phyloP scores from a whole-genome alignment of 257 asterid genomes.

The Rhazya stricta region DNA sequence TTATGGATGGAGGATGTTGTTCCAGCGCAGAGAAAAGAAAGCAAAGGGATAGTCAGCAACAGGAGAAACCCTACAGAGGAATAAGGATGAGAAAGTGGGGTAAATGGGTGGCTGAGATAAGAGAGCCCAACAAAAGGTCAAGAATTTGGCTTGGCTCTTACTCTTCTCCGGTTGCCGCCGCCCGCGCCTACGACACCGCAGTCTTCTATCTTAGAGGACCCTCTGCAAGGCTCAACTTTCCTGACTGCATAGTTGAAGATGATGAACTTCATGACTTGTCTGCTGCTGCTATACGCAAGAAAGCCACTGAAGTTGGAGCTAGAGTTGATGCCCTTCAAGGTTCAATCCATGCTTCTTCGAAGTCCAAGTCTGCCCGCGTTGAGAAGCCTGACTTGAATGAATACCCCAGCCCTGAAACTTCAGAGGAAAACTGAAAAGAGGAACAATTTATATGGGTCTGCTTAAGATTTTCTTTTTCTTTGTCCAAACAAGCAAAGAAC shows the following conservation, averaged over 20 bases:
- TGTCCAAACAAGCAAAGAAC: not conserved
- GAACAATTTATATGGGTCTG: not conserved
- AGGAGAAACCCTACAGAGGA: conserved; percentile 67
- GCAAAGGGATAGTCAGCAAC: conserved; percentile 31
- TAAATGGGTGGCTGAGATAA: conserved; percentile 89
- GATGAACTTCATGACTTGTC: conserved; percentile 47
- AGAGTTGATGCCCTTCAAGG: conserved; percentile 72
- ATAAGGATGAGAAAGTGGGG: conserved; percentile 98
- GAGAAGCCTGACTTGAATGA: conserved; percentile 76
- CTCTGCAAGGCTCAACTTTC: conserved; percentile 79
- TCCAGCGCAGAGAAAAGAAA: conserved; percentile 47
- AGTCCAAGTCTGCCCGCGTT: conserved; percentile 26
- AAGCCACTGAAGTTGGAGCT: conserved; percentile 83
- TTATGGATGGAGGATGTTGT: conserved; percentile 28
- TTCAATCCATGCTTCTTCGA: conserved; percentile 13
- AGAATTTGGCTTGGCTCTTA: conserved; percentile 90
- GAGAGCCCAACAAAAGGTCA: conserved; percentile 82
- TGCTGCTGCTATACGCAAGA: conserved; percentile 70
- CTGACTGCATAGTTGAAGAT: conserved; percentile 43
- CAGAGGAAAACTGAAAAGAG: conserved; percentile 39
- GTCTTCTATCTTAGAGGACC: conserved; percentile 74
- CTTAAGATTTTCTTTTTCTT: not conserved
- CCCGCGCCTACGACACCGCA: conserved; percentile 90
- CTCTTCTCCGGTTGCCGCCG: conserved; percentile 84
- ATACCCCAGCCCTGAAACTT: conserved; percentile 66